Evolutionary conservation across 192 early-diverging fungal species (phyloP).

Genomic region (Dimargaris cristalligena): DNA sequence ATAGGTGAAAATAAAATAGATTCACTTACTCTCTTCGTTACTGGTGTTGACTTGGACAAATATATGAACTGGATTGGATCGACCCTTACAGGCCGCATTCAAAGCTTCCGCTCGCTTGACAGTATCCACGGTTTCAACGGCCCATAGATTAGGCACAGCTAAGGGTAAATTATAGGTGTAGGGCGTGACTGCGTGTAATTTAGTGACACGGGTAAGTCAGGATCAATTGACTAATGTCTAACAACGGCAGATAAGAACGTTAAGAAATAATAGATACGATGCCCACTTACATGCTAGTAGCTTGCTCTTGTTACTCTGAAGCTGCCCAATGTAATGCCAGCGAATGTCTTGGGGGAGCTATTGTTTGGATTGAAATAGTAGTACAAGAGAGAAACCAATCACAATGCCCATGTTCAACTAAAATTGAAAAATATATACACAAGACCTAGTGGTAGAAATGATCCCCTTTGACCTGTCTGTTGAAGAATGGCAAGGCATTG

Average conservation of each 20-base stretch:
- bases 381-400: no score
- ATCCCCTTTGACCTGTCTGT: no score
- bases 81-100: constrained; percentile 51
- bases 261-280: no score
- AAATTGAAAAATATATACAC: no score
- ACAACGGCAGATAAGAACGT: no score
- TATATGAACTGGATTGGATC: constrained; percentile 42
- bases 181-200: neutral
- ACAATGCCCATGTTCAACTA: no score
- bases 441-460: no score
- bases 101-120: constrained; percentile 65
- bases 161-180: neutral
- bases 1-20: no score
- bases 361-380: no score
- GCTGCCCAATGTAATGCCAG: constrained; percentile 94
- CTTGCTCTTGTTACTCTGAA: constrained; percentile 99
- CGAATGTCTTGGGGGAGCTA: constrained; percentile 70
- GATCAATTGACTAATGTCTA: no score
- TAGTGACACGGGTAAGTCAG: no score
- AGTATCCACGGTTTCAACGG: constrained; percentile 82
- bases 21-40: constrained; percentile 52
- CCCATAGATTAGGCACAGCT: constrained; percentile 75
- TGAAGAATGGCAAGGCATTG: no score
- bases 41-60: constrained; percentile 95
- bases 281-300: constrained; percentile 38